phyloP scores from a whole-genome alignment of 768 basidiomycete species.

The Boletus pseudo-olivaceus region DNA sequence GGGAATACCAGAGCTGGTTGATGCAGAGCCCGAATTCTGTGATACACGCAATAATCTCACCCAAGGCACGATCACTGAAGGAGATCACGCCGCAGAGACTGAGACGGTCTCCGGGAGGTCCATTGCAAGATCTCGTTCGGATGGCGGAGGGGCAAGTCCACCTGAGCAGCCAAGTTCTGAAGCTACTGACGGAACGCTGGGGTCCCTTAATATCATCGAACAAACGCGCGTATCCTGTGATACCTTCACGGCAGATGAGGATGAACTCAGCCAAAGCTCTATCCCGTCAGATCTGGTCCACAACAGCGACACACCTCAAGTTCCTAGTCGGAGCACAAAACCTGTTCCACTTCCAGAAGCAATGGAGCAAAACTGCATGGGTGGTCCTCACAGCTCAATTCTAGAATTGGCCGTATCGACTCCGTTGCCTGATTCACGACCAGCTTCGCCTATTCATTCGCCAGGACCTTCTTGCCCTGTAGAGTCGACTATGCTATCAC shows the following conservation, averaged over 20 bases:
- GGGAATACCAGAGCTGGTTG: conserved; percentile 52
- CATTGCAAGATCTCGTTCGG: not conserved
- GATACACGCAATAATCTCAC: not conserved
- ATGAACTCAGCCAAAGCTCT: not conserved
- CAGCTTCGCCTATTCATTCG: conserved; percentile 9
- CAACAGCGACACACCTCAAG: not conserved
- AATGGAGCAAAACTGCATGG: not conserved
- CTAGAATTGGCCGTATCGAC: conserved; percentile 16
- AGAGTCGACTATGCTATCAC: not conserved
- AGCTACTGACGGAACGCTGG: not conserved
- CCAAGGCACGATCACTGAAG: not conserved
- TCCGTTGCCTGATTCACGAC: conserved; percentile 20
- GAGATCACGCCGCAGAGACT: not conserved
- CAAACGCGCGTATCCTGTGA: not conserved
- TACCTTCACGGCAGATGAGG: not conserved
- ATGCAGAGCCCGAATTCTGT: conserved; percentile 8
- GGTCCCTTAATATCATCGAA: not conserved
- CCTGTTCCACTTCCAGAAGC: not conserved
- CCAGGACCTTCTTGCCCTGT: not conserved
- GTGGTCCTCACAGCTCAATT: not conserved
- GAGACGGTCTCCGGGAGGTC: not conserved
- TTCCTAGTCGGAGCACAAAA: not conserved
- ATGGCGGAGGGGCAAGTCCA: not conserved
- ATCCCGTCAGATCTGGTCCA: not conserved
- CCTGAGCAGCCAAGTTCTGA: not conserved